Base-by-base conservation (phyloP, 2,329 filamentous ascomycete species). In the Neopestalotiopsis clavispora region DNA sequence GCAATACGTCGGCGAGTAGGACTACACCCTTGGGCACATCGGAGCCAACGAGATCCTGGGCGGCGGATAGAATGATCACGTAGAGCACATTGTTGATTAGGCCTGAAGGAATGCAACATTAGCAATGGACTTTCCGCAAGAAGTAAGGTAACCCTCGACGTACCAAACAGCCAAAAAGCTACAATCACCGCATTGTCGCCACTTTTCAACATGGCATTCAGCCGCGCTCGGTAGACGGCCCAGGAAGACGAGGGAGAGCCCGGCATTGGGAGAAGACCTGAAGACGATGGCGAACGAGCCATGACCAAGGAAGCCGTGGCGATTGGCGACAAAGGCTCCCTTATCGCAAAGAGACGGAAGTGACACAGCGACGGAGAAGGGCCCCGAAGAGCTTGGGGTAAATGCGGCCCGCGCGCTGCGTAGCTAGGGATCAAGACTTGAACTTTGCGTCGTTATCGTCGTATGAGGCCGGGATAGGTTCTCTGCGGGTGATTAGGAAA, bases 61-160 rank as follows among this genome's bases (percentile, higher is more conserved):
- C 96, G 45, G 96, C 93, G 38, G 94, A 97, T 76, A 99, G 92
- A 78, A 98, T 96, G 79, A 98, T 93, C 68, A 98, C 95, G 81
- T 98, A 98, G 82, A 98, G 92, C 74, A 98, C 94, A 83, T 98
- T 98, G 82, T 99, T 98, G 79, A 98, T 96, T 20, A 96, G 84
- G 66, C 94, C 94, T 95, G 76, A 38, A 13, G 28, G 56, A 10
- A n/a, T 28, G 23, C 2, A 13, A 38, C 32, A 57, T 65, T 23
- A 45, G 60, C 61, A 30, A 60, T 62, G 4, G 6, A 38, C 30
- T 20, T n/a, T 34, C 14, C 13, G 45, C 17, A 20, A 7, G n/a
- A 14, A 17, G 45, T 20, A 7, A n/a, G n/a, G 4, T 30, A 40
- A 38, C 12, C 1, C 65, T 52, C 9, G 59, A 72, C 81, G 74